Conservation (phyloP, 768 basidiomycete genomes). For the Trametes maxima region DNA sequence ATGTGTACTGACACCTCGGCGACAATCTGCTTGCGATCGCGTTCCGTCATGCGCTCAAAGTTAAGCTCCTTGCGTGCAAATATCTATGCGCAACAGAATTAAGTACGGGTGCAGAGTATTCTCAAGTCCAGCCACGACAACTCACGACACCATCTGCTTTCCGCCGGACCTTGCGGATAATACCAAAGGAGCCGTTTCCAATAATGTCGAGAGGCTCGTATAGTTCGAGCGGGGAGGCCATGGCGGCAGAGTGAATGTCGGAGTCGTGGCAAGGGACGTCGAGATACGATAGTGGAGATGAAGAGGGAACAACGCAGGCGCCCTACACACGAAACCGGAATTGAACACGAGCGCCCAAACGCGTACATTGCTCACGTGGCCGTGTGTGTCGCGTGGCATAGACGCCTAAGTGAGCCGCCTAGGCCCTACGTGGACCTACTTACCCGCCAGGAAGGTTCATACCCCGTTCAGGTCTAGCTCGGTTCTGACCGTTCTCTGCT, state of each 20-base stretch:
- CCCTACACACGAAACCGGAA: neutral
- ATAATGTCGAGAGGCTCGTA: conserved; percentile 92
- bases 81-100: conserved; percentile 44
- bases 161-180: conserved; percentile 91
- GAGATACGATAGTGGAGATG: conserved; percentile 13
- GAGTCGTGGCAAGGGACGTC: neutral
- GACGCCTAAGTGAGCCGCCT: neutral
- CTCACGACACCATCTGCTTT: conserved; percentile 81
- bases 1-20: conserved; percentile 85
- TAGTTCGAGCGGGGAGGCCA: conserved; percentile 57
- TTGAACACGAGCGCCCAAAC: conserved; percentile 22
- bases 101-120: neutral
- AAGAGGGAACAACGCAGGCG: conserved; percentile 5
- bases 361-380: conserved; percentile 14
- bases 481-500: too few species aligned
- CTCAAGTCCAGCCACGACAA: conserved; percentile 24
- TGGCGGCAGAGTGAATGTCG: conserved; percentile 10
- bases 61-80: conserved; percentile 96
- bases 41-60: conserved; percentile 95
- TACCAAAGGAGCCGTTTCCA: conserved; percentile 96
- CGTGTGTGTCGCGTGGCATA: conserved; percentile 1
- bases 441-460: too few species aligned
- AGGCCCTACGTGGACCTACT: too few species aligned
- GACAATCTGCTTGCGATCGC: conserved; percentile 95
- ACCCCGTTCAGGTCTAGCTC: too few species aligned